These are phyloP conservation scores for Xylaria polymorpha DNA, from an alignment of 2,329 filamentous ascomycete species.

Conservation along the genomic window DNA sequence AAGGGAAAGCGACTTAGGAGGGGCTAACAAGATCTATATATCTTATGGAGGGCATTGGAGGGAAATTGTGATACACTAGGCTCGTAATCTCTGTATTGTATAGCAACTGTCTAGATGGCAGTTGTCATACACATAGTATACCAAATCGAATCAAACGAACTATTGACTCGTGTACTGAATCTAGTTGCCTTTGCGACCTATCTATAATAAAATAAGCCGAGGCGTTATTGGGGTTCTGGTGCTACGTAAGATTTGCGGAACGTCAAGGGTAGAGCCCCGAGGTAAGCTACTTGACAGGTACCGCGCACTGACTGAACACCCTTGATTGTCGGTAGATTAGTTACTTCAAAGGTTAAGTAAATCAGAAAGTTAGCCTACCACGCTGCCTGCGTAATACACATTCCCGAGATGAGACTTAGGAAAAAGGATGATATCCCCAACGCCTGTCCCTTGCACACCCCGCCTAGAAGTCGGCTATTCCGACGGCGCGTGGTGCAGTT, in stretches of 20 bases:
- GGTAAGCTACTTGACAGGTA: constrained; percentile 2
- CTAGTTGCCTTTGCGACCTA: background rate
- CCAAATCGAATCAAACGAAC: background rate
- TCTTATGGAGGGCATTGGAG: background rate
- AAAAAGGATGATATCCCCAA: constrained; percentile 6
- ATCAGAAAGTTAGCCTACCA: constrained; percentile 2
- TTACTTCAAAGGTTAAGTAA: constrained; percentile 7
- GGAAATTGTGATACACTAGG: background rate
- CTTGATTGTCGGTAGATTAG: constrained; percentile 16
- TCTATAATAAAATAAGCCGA: background rate
- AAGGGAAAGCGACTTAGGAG: background rate
- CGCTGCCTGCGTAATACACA: constrained; percentile 3
- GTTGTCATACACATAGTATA: background rate
- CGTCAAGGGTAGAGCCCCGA: background rate
- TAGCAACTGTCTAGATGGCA: background rate
- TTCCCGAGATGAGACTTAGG: constrained; percentile 10
- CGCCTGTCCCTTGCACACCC: background rate
- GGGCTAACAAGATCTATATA: background rate
- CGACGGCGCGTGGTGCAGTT: background rate
- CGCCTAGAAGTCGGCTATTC: background rate
- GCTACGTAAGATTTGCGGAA: background rate
- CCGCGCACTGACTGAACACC: background rate
- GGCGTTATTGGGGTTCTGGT: background rate
- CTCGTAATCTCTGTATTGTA: background rate
- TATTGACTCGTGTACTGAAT: background rate